Conservation (phyloP, 2,329 filamentous ascomycete species). For the Trichoderma pleuroti region DNA sequence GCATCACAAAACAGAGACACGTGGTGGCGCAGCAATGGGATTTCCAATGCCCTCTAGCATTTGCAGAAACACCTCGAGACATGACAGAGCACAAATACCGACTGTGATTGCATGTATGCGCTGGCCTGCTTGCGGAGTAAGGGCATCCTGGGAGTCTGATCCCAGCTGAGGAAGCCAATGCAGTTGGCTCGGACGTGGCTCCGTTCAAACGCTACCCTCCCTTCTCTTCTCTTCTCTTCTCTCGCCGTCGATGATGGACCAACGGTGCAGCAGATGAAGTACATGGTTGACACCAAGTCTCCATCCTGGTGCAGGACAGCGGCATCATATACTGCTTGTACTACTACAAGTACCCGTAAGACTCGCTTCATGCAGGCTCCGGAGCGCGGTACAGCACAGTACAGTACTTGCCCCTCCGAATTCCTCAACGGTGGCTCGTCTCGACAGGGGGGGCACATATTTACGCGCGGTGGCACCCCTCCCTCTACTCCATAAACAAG, state of each 20-base stretch:
- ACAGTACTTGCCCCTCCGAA: not conserved
- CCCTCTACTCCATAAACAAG: constrained; percentile 23
- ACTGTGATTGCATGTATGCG: constrained; percentile 12
- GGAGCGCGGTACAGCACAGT: not conserved
- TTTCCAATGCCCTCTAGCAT: not conserved
- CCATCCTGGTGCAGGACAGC: constrained; percentile 16
- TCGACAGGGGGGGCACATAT: constrained; percentile 14
- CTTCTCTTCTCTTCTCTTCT: constrained; percentile 17
- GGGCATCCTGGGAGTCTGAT: not conserved
- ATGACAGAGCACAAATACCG: not conserved
- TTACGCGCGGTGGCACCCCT: constrained; percentile 32
- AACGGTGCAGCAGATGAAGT: not conserved
- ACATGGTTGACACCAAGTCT: constrained; percentile 8
- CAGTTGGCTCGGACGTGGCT: not conserved
- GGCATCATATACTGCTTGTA: constrained; percentile 14
- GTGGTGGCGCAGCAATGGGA: constrained; percentile 14
- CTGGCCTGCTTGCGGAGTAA: not conserved
- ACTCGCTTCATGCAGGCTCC: constrained; percentile 8
- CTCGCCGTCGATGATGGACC: constrained; percentile 1
- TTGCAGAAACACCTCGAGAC: not conserved
- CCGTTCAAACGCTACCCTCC: not conserved
- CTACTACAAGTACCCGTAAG: not conserved
- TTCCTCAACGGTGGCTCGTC: constrained; percentile 17
- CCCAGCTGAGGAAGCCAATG: not conserved
- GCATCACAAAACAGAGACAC: not conserved